Evolutionary conservation across 768 basidiomycete species (phyloP), one percentile per base, ranked within the genome.

Genomic region (Gloeostereum incarnatum): DNA sequence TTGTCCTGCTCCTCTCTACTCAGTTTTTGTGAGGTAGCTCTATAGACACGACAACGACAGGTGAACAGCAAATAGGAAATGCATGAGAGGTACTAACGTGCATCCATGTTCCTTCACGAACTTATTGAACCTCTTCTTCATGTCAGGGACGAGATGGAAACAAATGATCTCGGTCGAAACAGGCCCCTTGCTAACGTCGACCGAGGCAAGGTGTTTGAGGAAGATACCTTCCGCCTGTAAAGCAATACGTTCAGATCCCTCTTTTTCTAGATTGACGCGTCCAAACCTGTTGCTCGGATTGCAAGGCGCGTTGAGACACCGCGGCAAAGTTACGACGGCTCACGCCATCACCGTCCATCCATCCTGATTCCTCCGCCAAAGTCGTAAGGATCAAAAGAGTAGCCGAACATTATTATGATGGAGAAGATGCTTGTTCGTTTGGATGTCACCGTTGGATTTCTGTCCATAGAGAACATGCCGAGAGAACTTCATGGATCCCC

Each of bases 111-210:
- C 52, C 39, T 50, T 54, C 35, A 54, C 52, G 19, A 42, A 53
- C 31, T 49, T 51, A 38, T 52, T 51, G 36, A 57, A 57, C 32
- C 31, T 25, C 36, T 49, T 54, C 29, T 52, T 49, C 56, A 56
- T 57, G 39, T 54, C 56, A 10, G 51, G 49, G n/a, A 58, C 56
- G 39, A 56, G 51, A 36, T 53, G 56, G 38, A 56, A 58, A n/a
- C 42, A 42, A 42, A 56, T 54, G 42, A 58, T 54, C 41, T 54
- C 54, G 17, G 39, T 36, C 6, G 48, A 46, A 38, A 49, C 49
- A 6, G 48, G 30, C 1, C 54, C 54, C 9, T 38, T 44, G 43
- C 45, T 48, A 9, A 49, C 52, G 38, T 56, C 49, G 21, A 56
- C 51, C 5, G 46, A 42, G 21, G 51, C 45, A 37, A 57, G 50